A percentile compares a stretch with the other conserved stretches of the same genome.
These are phyloP conservation scores for Rhypophila decipiens DNA, from an alignment of 495 filamentous ascomycete genomes.

Conservation along the genomic window DNA sequence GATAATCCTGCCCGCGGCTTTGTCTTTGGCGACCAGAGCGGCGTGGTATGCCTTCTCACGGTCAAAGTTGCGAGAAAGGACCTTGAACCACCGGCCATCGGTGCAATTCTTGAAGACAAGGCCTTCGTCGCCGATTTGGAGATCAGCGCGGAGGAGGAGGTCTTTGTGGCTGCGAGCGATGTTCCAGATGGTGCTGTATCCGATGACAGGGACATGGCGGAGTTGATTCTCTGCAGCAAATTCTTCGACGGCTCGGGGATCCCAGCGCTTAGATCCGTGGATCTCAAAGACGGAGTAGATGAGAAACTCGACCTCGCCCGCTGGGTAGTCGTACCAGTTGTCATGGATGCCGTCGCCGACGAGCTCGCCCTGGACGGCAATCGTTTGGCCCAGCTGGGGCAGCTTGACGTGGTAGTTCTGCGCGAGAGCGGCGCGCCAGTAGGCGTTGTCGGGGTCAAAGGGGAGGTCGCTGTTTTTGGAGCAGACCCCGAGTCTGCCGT, in stretches of 20 bases:
- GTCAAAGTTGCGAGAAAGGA: no score
- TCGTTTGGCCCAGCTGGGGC: background rate
- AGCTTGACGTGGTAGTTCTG: conserved; percentile 11
- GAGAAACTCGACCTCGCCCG: conserved; percentile 11
- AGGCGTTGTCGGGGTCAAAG: background rate
- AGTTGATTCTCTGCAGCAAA: conserved; percentile 8
- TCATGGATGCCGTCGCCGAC: conserved; percentile 16
- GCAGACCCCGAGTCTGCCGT: conserved; percentile 25
- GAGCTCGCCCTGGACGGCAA: conserved; percentile 26
- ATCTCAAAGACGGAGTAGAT: conserved; percentile 18
- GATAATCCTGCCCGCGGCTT: no score
- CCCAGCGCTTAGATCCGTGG: conserved; percentile 5
- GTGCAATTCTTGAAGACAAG: conserved; percentile 23
- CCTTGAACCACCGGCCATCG: conserved; percentile 27
- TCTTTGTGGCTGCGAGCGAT: conserved; percentile 16
- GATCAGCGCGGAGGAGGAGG: conserved; percentile 14
- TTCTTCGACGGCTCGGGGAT: conserved; percentile 6
- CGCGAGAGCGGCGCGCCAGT: conserved; percentile 12
- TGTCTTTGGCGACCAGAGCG: no score
- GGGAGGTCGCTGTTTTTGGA: conserved; percentile 12
- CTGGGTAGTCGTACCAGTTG: conserved; percentile 14
- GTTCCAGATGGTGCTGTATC: conserved; percentile 11
- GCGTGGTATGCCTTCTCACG: no score
- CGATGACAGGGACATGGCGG: conserved; percentile 20
- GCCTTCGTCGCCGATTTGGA: conserved; percentile 14